Conservation (phyloP, 495 filamentous ascomycete species). For the Penicillium atrosanguineum region DNA sequence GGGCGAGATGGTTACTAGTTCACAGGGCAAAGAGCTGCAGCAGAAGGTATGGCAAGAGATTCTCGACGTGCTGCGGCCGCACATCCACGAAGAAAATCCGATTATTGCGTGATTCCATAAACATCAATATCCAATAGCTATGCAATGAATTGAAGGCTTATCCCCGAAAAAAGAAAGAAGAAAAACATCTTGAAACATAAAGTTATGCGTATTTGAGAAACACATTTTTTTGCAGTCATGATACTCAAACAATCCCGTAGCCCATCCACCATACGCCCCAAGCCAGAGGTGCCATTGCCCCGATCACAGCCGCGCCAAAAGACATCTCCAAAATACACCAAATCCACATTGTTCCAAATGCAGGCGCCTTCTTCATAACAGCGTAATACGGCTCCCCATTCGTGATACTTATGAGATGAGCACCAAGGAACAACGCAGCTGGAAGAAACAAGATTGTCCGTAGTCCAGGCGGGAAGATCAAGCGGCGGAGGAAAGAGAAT, state of each 20-base stretch:
- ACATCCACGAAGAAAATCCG: not conserved
- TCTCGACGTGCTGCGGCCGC: not conserved
- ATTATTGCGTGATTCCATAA: no score
- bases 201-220: no score
- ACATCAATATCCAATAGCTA: no score
- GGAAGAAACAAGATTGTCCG: conserved; percentile 40
- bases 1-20: no score
- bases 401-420: conserved; percentile 74
- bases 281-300: conserved; percentile 49
- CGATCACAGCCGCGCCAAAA: conserved; percentile 59
- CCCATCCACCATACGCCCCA: conserved; percentile 71
- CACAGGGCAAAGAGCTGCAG: no score
- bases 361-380: conserved; percentile 88
- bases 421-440: conserved; percentile 64
- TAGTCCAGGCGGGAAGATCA: conserved; percentile 36
- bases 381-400: conserved; percentile 78
- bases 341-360: conserved; percentile 88
- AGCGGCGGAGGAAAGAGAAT: conserved; percentile 28
- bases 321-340: conserved; percentile 89
- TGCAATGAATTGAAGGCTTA: no score
- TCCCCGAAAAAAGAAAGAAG: no score
- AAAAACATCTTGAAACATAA: no score
- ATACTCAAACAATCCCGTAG: conserved; percentile 52
- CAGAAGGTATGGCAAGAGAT: conserved; percentile 7
- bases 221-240: no score